A percentile compares a stretch with the other conserved stretches of the same genome.
Evolutionary conservation across 768 basidiomycete species (phyloP).

Genomic region (Hericium rajendrae): DNA sequence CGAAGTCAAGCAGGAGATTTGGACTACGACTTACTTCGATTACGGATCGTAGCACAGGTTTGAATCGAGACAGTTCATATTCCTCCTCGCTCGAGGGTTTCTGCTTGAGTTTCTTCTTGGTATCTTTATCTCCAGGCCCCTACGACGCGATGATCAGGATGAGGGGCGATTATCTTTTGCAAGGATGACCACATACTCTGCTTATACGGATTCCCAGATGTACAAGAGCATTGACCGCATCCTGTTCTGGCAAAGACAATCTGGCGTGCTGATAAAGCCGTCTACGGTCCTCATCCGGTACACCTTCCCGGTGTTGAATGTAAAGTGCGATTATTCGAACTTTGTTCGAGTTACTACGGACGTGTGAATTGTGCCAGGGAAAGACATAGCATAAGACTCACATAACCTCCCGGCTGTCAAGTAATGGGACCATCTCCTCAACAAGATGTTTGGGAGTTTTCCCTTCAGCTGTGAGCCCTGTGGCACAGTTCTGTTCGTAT

Average conservation of each 20-base stretch:
- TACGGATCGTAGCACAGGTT: slow-evolving; percentile 70
- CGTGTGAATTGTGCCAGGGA: slow-evolving; percentile 4
- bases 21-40: slow-evolving; percentile 54
- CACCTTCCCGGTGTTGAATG: slow-evolving; percentile 90
- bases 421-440: slow-evolving; percentile 96
- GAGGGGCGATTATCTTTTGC: not conserved
- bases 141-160: slow-evolving; percentile 19
- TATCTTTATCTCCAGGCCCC: slow-evolving; percentile 70
- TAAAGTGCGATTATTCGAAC: slow-evolving; percentile 94
- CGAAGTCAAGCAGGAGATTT: not conserved
- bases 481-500: slow-evolving; percentile 71
- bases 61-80: slow-evolving; percentile 92
- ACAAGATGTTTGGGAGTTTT: slow-evolving; percentile 92
- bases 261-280: slow-evolving; percentile 93
- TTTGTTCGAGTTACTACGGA: slow-evolving; percentile 73
- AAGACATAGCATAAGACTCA: slow-evolving; percentile 21
- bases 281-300: slow-evolving; percentile 95
- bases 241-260: slow-evolving; percentile 80
- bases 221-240: slow-evolving; percentile 81
- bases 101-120: slow-evolving; percentile 73
- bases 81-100: slow-evolving; percentile 75
- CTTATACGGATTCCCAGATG: slow-evolving; percentile 77
- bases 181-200: slow-evolving; percentile 42
- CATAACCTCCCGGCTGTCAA: slow-evolving; percentile 83
- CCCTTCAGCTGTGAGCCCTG: slow-evolving; percentile 83